Evolutionary conservation across 1,284 basidiomycete species (phyloP), one percentile per base, ranked within the genome.

Genomic region (Ceratobasidium sp.): DNA sequence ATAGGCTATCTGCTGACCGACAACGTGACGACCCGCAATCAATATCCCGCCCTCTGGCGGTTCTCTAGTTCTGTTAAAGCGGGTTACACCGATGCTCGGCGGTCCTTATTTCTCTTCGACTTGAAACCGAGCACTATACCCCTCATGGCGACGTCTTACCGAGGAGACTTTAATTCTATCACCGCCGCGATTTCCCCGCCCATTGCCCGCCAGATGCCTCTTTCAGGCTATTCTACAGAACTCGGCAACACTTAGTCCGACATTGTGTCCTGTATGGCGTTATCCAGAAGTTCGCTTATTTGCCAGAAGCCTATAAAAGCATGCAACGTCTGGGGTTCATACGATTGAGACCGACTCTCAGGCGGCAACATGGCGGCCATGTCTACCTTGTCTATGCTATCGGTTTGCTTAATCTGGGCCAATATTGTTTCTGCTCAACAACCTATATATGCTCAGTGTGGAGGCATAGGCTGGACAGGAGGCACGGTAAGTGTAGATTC

Each of bases 111-210:
- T 37, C 16, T 46, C 37, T 62, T 13, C 29, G 34, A 43, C 43
- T 22, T 29, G 22, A 19, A 64, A 48, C 24, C 54, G 24, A 56
- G 1, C 5, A 31, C 7, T 9, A 56, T 29, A 13, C 54, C 54
- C 43, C 43, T 46, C 43, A 46, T 46, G 43, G 9, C 37, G 19
- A 37, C n/a, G 43, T 7, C 65, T 68, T 68, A 27, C 11, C 48
- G 37, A 43, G 22, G 41, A 43, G 24, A 46, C 62, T 53, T 49
- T 37, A 22, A 37, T 71, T 63, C 61, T 59, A 56, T 51, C 53
- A 7, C n/a, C 58, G 41, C 69, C 69, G 69, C 56, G 43, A 72
- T 72, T 72, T 72, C 69, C 22, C 69, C 69, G 69, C 48, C 31
- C 69, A 72, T 72, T 43, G 29, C 39, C 56, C 69, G 69, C 69